Evolutionary conservation across 2,329 filamentous ascomycete species (phyloP), one percentile per base, ranked within the genome.

Genomic region (Xylaria sp.): DNA sequence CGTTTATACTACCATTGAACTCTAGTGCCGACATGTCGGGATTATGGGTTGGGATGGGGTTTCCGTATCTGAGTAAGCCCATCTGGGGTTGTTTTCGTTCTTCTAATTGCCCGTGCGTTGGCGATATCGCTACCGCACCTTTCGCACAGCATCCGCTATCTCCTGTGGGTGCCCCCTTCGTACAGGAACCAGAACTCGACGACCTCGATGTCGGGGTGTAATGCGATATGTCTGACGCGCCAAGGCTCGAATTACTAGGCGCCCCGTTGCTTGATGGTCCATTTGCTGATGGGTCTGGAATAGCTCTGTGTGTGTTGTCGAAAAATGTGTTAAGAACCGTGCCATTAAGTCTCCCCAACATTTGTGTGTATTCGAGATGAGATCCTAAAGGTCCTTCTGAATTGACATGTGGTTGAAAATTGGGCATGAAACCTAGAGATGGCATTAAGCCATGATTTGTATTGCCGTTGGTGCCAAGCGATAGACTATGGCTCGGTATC

Each of bases 61-160:
- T 64, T 9, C 62, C 63, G 58, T 73, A 75, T 54, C 66, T 59
- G 63, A 72, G 72, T 38, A 72, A 65, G 38, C 56, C 66, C 42
- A 69, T 51, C 33, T 71, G 69, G 49, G 56, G 33, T 54, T 62
- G 65, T 46, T 69, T 59, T 36, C 63, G 71, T n/a, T 63, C 40
- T 26, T 70, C 65, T 40, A 63, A 59, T 33, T 65, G 66, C 13
- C 44, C 66, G 36, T 67, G 71, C 17, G 33, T 31, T 44, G 51
- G 63, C 38, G 61, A 56, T 42, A 59, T 26, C 48, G 44, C 36
- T 46, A 48, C n/a, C 13, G 49, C 28, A 31, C 17, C 23, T 59
- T 70, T 73, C 10, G 66, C 69, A 69, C 74, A 76, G 49, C 74
- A 75, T 51, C 68, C 70, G 3, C 53, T 56, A 2, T 42, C 15